Conservation (phyloP, 2,329 filamentous ascomycete genomes). For the Fusarium veterinarium region DNA sequence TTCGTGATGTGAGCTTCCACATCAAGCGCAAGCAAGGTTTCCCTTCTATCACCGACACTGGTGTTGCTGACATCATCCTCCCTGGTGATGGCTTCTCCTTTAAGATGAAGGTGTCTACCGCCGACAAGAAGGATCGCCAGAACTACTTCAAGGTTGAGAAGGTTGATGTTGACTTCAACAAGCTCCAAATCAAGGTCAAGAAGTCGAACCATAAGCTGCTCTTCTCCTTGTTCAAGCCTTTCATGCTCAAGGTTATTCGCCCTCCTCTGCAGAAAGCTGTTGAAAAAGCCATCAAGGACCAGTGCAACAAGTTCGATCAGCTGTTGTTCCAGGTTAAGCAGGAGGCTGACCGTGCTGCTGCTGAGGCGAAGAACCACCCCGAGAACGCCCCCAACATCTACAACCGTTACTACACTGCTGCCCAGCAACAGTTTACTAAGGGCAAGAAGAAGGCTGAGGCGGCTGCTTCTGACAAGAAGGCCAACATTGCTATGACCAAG, state of each 20-base stretch:
- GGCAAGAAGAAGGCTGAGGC: conserved; percentile 81
- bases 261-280: conserved; percentile 87
- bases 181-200: conserved; percentile 89
- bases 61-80: conserved; percentile 88
- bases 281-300: conserved; percentile 89
- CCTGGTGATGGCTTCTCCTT: conserved; percentile 91
- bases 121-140: conserved; percentile 78
- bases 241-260: conserved; percentile 85
- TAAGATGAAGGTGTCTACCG: conserved; percentile 87
- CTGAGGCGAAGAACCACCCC: conserved; percentile 69
- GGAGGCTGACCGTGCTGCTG: conserved; percentile 80
- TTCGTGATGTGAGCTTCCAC: conserved; percentile 92
- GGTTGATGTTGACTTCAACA: conserved; percentile 82
- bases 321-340: conserved; percentile 81
- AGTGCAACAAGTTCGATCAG: conserved; percentile 79
- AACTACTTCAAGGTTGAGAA: conserved; percentile 97
- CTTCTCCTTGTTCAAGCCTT: conserved; percentile 86
- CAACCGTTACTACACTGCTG: conserved; percentile 81
- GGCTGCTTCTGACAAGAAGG: conserved; percentile 72
- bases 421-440: conserved; percentile 78
- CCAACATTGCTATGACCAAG: conserved; percentile 68
- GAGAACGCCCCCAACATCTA: conserved; percentile 85
- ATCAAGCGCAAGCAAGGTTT: conserved; percentile 96
- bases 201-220: conserved; percentile 95
- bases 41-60: conserved; percentile 86